Evolutionary conservation across 176 grass and related monocot species (phyloP).

Genomic region (Elaeis guineensis): DNA sequence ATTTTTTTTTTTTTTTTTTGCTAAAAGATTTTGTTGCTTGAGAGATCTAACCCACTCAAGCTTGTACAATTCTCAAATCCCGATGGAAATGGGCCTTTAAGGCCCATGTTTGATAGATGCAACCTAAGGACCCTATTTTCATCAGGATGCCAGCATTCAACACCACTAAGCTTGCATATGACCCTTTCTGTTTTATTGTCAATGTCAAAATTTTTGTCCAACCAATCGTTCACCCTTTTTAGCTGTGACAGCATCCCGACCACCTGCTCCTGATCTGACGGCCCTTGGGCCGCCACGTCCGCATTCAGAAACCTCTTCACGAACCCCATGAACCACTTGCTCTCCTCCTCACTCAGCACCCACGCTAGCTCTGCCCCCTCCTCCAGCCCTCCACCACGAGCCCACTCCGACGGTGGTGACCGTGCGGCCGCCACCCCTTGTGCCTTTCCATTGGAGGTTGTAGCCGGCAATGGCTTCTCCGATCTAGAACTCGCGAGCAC

Average conservation of each 20-base stretch:
- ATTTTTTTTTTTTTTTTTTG: too few species aligned
- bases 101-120: too few species aligned
- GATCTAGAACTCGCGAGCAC: neutral
- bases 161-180: too few species aligned
- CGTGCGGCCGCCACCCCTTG: neutral
- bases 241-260: slow-evolving; percentile 66
- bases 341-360: slow-evolving; percentile 59
- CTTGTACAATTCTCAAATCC: too few species aligned
- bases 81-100: too few species aligned
- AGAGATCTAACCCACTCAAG: too few species aligned
- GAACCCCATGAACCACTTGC: slow-evolving; percentile 82
- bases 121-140: too few species aligned
- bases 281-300: slow-evolving; percentile 35
- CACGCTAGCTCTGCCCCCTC: slow-evolving; percentile 67
- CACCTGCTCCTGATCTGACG: slow-evolving; percentile 46
- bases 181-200: too few species aligned
- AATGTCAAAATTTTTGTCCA: too few species aligned
- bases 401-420: slow-evolving; percentile 44
- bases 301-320: slow-evolving; percentile 87
- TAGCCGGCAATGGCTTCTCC: too few species aligned
- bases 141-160: too few species aligned
- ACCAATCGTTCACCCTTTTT: slow-evolving; percentile 74
- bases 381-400: slow-evolving; percentile 46
- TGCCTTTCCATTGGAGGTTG: neutral
- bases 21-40: too few species aligned